Conservation (phyloP, 331 rosid species). For the Pyracantha coccinea region DNA sequence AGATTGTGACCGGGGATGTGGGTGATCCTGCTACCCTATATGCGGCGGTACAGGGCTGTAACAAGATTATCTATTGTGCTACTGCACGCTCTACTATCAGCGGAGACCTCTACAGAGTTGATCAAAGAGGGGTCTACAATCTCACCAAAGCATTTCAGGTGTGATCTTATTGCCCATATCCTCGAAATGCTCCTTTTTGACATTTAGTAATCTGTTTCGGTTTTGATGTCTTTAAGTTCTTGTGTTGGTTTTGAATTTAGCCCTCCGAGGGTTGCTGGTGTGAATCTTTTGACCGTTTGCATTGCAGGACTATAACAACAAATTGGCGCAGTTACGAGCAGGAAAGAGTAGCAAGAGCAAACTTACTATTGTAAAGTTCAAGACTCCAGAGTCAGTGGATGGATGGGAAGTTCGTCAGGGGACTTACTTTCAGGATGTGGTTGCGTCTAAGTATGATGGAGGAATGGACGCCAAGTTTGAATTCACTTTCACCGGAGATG, state of each 20-base stretch:
- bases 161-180: background rate
- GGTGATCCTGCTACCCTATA: constrained; percentile 68
- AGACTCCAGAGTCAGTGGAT: constrained; percentile 46
- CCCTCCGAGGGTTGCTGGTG: background rate
- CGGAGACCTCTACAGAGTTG: constrained; percentile 19
- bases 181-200: background rate
- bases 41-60: constrained; percentile 67
- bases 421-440: constrained; percentile 82
- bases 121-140: constrained; percentile 79
- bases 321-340: constrained; percentile 84
- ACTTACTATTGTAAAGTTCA: constrained; percentile 72
- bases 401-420: constrained; percentile 92
- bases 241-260: background rate
- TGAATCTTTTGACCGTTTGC: background rate
- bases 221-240: background rate
- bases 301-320: constrained; percentile 81
- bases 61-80: constrained; percentile 87
- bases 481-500: constrained; percentile 63
- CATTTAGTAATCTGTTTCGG: background rate
- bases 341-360: constrained; percentile 97
- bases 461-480: constrained; percentile 97
- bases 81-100: constrained; percentile 88
- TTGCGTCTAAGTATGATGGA: constrained; percentile 85
- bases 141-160: constrained; percentile 92
- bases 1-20: constrained; percentile 75